Percentiles rank a stretch among this genome's conserved stretches.
These are phyloP conservation scores for Linnemannia exigua DNA, from an alignment of 192 early-diverging fungal species.

Conservation along the genomic window DNA sequence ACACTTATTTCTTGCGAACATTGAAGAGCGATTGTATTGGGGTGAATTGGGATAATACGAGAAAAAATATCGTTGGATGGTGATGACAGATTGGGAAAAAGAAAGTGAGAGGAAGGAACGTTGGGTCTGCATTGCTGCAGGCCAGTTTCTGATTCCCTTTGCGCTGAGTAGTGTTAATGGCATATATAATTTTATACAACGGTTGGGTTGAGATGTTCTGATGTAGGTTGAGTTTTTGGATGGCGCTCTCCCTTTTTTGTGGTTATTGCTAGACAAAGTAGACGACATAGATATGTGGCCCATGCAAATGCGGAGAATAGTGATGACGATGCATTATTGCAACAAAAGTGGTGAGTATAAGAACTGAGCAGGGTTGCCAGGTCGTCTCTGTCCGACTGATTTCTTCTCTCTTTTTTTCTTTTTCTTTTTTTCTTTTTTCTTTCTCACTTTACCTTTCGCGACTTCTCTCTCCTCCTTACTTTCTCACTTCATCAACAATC, in stretches of 20 bases:
- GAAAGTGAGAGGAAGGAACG: background rate
- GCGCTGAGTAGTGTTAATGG: background rate
- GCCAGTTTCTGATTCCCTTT: constrained; percentile 23
- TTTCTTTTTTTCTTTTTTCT: background rate
- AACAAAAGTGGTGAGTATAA: background rate
- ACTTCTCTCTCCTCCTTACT: background rate
- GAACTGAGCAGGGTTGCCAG: background rate
- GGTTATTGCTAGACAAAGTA: no score
- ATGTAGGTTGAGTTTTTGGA: background rate
- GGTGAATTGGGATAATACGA: background rate
- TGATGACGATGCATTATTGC: no score
- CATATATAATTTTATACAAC: background rate
- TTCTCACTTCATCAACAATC: background rate
- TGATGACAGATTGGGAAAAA: background rate
- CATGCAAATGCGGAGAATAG: no score
- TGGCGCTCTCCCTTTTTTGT: no score
- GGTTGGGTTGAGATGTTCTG: background rate
- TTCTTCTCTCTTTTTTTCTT: constrained; percentile 1
- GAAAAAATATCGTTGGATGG: background rate
- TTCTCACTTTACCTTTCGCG: background rate
- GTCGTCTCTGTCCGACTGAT: background rate
- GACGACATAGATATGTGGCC: no score
- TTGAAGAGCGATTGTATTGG: background rate
- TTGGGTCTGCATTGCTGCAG: constrained; percentile 1
- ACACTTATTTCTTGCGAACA: background rate